Evolutionary conservation across 805 yeast genomes (phyloP), one percentile per base, ranked within the genome.

Genomic region (Candida yuanshanica): DNA sequence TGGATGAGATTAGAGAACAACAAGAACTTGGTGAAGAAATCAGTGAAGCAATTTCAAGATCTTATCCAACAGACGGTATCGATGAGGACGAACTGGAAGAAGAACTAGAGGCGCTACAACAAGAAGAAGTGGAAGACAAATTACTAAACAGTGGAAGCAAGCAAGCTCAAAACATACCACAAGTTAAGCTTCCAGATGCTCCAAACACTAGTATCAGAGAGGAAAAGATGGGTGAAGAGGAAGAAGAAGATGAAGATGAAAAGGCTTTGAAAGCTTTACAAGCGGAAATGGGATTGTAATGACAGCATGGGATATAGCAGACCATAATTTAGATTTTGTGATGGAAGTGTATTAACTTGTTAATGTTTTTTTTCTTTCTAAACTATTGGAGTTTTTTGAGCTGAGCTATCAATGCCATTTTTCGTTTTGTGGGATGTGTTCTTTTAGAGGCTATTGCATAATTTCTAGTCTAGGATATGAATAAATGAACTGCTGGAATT

Each of bases 1-100:
- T 93, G 98, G 99, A 93, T 63, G 96, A 91, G 47, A 88, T 95
- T 48, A 79, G 98, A 53, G 99, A 93, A 61, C 98, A 93, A 65
- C 95, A 91, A 39, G 96, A 91, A 56, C 70, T 87, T 55, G 85
- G 95, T 33, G 96, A 89, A 51, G 99, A 93, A 69, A 89, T 93
- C 41, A 82, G 95, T 37, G 96, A 93, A 43, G 98, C 99, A 31
- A 89, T 93, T 44, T 83, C 96, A 37, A 79, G 96, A 66, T 96
- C 99, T 6, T 75, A 93, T 50, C 95, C 95, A 41, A 73, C 73
- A 38, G 96, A 87, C 43, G 55, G 66, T 35, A 70, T 81, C 24
- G 95, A 43, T 34, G 46, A 43, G 23, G 46, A 43, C 25, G 46
- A 43, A 35, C 16, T 43, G 20, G 46, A 43, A 36, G 46, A 43